A percentile compares a stretch with the other conserved stretches of the same genome.
Evolutionary conservation across 192 early-diverging fungal species (phyloP).

Genomic region (Entrophospora sp.): DNA sequence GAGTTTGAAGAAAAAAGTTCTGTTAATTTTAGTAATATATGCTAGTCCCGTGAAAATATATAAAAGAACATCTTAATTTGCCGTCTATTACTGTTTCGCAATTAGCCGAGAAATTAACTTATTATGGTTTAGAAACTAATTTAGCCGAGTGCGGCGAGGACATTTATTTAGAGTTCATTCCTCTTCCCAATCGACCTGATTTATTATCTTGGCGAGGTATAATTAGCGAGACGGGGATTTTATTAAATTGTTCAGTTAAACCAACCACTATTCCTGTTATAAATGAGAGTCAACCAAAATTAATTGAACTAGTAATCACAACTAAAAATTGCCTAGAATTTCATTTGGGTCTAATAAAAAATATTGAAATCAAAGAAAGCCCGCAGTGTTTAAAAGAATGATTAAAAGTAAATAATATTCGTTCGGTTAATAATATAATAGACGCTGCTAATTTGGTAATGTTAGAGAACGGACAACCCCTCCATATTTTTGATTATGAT

Average conservation of each 20-base stretch:
- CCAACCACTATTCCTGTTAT: background rate
- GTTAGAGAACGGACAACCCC: background rate
- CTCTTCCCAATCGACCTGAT: background rate
- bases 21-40: too few species aligned
- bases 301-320: background rate
- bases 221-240: background rate
- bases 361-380: background rate
- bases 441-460: slow-evolving; percentile 8
- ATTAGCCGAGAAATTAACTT: background rate
- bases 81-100: background rate
- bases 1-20: too few species aligned
- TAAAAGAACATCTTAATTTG: background rate
- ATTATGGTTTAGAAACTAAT: background rate
- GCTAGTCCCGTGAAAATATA: too few species aligned
- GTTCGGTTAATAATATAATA: background rate
- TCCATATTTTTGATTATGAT: background rate
- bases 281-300: background rate
- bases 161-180: background rate
- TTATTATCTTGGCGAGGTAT: background rate
- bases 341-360: background rate
- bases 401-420: background rate
- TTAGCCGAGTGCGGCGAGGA: background rate
- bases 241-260: background rate
- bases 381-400: background rate
- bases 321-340: background rate